Conservation (phyloP, 192 early-diverging fungal species). For the Linnemannia schmuckeri region DNA sequence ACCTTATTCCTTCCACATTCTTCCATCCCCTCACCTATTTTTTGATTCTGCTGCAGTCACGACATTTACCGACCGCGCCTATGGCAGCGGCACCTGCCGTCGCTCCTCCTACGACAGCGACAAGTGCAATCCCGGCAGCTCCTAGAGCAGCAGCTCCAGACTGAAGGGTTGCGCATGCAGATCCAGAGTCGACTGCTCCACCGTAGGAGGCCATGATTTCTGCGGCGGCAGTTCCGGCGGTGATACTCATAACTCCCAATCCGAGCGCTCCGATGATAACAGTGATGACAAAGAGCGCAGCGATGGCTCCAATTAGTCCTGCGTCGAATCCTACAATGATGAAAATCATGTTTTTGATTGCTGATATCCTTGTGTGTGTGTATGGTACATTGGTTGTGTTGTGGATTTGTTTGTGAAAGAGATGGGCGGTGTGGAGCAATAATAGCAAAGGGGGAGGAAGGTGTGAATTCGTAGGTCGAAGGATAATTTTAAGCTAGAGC, state of each 20-base stretch:
- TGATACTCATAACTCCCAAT: conserved; percentile 32
- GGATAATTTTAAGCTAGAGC: too few relatives aligned
- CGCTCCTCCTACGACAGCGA: background rate
- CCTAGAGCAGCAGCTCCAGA: background rate
- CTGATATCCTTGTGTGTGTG: too few relatives aligned
- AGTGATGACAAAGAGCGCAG: background rate
- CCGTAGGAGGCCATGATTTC: conserved; percentile 36
- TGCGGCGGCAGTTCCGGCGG: conserved; percentile 25
- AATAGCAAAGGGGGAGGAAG: too few relatives aligned
- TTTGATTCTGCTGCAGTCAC: too few relatives aligned
- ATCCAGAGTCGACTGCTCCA: conserved; percentile 23
- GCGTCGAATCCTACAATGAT: background rate
- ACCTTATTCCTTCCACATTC: too few relatives aligned
- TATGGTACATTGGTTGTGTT: too few relatives aligned
- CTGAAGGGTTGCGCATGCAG: background rate
- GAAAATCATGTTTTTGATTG: too few relatives aligned
- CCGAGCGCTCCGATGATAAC: background rate
- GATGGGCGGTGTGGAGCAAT: too few relatives aligned
- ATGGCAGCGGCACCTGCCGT: background rate
- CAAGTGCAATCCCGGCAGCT: background rate
- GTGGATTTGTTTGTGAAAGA: too few relatives aligned
- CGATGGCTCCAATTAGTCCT: background rate
- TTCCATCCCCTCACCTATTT: too few relatives aligned
- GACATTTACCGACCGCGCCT: background rate
- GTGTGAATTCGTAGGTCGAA: too few relatives aligned